phyloP scores from a whole-genome alignment of 2,329 filamentous ascomycete species.

The Claviceps monticola region DNA sequence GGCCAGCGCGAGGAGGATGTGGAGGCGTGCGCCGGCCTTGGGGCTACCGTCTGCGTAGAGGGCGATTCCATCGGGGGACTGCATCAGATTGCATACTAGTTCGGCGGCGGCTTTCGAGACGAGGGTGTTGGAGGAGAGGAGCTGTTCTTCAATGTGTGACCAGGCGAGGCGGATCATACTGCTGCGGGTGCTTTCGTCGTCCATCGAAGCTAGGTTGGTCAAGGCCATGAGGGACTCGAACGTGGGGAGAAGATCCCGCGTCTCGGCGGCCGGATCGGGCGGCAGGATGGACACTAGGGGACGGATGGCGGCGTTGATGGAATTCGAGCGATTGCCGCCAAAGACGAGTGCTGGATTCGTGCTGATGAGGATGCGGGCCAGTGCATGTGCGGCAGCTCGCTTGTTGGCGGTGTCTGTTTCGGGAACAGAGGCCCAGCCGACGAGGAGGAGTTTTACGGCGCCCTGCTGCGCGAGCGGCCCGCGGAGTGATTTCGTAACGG shows the following conservation, averaged over 20 bases:
- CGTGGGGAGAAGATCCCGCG: slow-evolving; percentile 68
- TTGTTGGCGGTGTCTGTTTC: slow-evolving; percentile 32
- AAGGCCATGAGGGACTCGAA: slow-evolving; percentile 87
- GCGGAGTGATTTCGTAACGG: slow-evolving; percentile 58
- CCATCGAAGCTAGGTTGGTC: slow-evolving; percentile 80
- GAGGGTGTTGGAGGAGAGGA: slow-evolving; percentile 61
- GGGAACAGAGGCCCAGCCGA: slow-evolving; percentile 49
- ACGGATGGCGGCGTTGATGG: slow-evolving; percentile 67
- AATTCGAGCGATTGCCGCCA: slow-evolving; percentile 56
- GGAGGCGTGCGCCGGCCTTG: slow-evolving; percentile 58
- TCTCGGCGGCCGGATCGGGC: slow-evolving; percentile 46
- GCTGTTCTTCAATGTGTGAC: slow-evolving; percentile 65
- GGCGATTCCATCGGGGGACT: slow-evolving; percentile 49
- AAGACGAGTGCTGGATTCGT: slow-evolving; percentile 79
- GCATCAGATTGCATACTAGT: slow-evolving; percentile 80
- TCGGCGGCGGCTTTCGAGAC: slow-evolving; percentile 77
- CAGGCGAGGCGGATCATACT: slow-evolving; percentile 63
- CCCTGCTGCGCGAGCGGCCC: slow-evolving; percentile 83
- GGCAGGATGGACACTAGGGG: slow-evolving; percentile 65
- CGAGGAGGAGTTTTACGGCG: slow-evolving; percentile 72
- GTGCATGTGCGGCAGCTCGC: slow-evolving; percentile 59
- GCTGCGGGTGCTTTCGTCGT: slow-evolving; percentile 49
- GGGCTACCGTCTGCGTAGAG: slow-evolving; percentile 55
- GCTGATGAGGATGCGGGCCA: slow-evolving; percentile 76
- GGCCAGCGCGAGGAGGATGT: slow-evolving; percentile 74